Base-by-base conservation (phyloP, 345 rosid genomes). In the Melastoma malabathricum region DNA sequence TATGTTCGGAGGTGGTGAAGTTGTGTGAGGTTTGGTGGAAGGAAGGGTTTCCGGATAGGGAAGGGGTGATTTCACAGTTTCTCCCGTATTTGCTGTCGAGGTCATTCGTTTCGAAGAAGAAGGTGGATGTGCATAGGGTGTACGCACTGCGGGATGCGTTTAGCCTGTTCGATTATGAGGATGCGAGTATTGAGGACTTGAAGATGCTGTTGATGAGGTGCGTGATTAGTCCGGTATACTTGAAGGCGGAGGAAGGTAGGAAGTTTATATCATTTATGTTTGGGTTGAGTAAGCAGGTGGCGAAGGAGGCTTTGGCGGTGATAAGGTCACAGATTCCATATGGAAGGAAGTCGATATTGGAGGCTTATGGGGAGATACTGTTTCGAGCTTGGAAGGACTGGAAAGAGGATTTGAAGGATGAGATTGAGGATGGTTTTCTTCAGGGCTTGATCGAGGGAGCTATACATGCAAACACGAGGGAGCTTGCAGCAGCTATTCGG, bases 21-120 rank as follows among this genome's bases (percentile, higher is more conserved):
- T 51, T 84, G 18, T 92, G 95, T 13, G 98, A 92, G 79, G 58
- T 59, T 20, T 92, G 82, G 83, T 90, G 96, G 98, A 87, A 80
- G 63, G 84, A 66, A 64, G 70, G 65, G 43, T 48, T 79, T 1
- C 51, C 65, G 7, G 86, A 59, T 15, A 71, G 81, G 50, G 95
- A 84, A 43, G 57, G 66, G 48, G 54, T 92, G 41, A 82, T 92
- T 66, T 78, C 95, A 3, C 98, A 87, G 70, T 75, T 74, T 44
- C 60, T 92, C 25, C 98, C 96, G 22, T 87, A 72, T 61, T 48
- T 92, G 52, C 50, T 92, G 17, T 80, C 98, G 15, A 67, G 80
- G 72, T 84, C 96, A 3, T 59, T 92, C 62, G 84, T 87, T 1
- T 46, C 78, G 73, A 84, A 84, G 72, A 84, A 79, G 86, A 92